A percentile compares a stretch with the other conserved stretches of the same genome.
phyloP scores from a whole-genome alignment of 176 grass and related monocot genomes.

The Musa beccarii region DNA sequence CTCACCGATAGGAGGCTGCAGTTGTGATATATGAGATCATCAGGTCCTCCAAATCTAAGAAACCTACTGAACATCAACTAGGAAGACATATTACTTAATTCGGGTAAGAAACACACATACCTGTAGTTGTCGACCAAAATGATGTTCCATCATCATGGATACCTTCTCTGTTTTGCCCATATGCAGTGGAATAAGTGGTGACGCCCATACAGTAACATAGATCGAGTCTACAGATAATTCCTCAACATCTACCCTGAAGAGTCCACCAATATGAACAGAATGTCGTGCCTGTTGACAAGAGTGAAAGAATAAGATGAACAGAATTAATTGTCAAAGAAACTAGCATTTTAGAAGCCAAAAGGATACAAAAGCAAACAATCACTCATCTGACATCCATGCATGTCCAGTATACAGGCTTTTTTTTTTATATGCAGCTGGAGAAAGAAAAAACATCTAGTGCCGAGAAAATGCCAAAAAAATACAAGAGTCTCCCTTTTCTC shows the following conservation, averaged over 20 bases:
- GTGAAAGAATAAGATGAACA: not conserved
- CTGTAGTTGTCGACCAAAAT: conserved; percentile 80
- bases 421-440: not conserved
- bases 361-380: not conserved
- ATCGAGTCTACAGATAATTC: conserved; percentile 48
- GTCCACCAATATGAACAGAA: conserved; percentile 74
- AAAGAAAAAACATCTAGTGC: not conserved
- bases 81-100: not conserved
- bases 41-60: not conserved
- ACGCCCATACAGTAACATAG: conserved; percentile 84
- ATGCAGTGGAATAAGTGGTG: conserved; percentile 74
- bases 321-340: not conserved
- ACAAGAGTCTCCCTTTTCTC: too few species aligned
- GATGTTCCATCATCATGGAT: conserved; percentile 36
- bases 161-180: conserved; percentile 81
- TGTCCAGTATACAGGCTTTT: not conserved
- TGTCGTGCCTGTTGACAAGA: conserved; percentile 39
- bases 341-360: not conserved
- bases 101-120: conserved; percentile 21
- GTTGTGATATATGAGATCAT: not conserved
- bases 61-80: conserved; percentile 1
- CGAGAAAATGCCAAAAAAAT: too few species aligned
- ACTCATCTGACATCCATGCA: not conserved
- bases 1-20: conserved; percentile 72
- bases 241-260: conserved; percentile 57